Evolutionary conservation across 2,329 filamentous ascomycete genomes (phyloP), one percentile per base, ranked within the genome.

Genomic region (Scedosporium minutisporum): DNA sequence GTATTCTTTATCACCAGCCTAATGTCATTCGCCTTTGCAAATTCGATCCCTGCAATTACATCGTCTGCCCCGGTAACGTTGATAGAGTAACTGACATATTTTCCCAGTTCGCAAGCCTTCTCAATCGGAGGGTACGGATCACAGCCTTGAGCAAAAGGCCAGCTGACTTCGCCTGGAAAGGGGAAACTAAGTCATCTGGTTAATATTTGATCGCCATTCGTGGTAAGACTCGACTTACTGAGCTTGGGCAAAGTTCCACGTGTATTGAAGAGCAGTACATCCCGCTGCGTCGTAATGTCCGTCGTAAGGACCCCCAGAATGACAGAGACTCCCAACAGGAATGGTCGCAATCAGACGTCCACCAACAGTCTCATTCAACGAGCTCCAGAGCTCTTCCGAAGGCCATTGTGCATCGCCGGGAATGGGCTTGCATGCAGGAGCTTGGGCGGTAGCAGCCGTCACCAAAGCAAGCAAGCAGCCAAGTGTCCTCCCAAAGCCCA

Each of bases 401-500:
- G 85, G 85, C 83, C 84, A 87, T 67, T 75, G 78, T 1, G 65
- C n/a, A 63, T 86, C 80, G 16, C 77, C 78, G 0, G 83, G 82
- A 46, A 80, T 74, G 69, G 75, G 78, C 12, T 74, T 74, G 67
- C 79, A 82, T n/a, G 41, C 21, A 12, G n/a, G 3, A 27, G 48
- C n/a, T 21, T 53, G 48, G 10, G 5, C 21, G 4, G 48, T 10
- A 1, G 12, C 48, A 18, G 10, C 48, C 21, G 21, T 21, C 10
- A 21, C 21, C 5, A 53, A 53, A 21, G 21, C 10, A 12, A 53
- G 48, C 21, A 53, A 53, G 21, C 48, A 12, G 6, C 48, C n/a
- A 53, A 53, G 48, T 18, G 44, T 33, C 6, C 29, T 33, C 29
- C 7, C 29, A 7, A 33, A 33, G 29, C 6, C 29, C 29, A 33